phyloP scores from a whole-genome alignment of 805 yeast species.

The Starmerella powellii region DNA sequence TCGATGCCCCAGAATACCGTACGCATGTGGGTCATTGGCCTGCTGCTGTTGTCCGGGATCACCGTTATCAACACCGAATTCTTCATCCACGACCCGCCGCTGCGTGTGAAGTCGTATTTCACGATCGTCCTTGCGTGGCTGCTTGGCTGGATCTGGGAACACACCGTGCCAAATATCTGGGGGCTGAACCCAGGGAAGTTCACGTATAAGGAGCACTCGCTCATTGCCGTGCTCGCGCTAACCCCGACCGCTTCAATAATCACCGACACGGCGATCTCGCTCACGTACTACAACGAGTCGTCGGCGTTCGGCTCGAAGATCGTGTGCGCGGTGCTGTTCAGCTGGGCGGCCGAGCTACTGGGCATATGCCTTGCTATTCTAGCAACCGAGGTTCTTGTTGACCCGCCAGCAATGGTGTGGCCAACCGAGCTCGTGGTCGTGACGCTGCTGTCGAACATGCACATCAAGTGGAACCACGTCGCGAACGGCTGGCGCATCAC shows the following conservation, averaged over 20 bases:
- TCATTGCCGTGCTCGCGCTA: constrained; percentile 42
- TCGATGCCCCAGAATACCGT: constrained; percentile 39
- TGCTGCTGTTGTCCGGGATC: constrained; percentile 44
- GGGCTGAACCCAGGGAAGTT: constrained; percentile 47
- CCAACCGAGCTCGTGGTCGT: constrained; percentile 51
- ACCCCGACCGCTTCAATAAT: constrained; percentile 34
- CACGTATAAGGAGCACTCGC: constrained; percentile 51
- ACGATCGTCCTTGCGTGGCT: constrained; percentile 55
- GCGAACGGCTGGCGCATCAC: constrained; percentile 53
- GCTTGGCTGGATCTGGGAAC: constrained; percentile 42
- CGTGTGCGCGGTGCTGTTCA: constrained; percentile 45
- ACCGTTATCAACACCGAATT: constrained; percentile 48
- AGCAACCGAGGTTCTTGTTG: no score
- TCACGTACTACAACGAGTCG: constrained; percentile 38
- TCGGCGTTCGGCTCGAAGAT: constrained; percentile 27
- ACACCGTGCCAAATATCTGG: constrained; percentile 29
- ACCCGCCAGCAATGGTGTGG: constrained; percentile 57
- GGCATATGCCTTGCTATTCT: no score
- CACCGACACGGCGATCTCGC: constrained; percentile 44
- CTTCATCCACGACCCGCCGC: constrained; percentile 44
- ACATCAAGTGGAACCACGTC: constrained; percentile 37
- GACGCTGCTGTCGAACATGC: constrained; percentile 44
- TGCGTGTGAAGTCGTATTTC: constrained; percentile 42
- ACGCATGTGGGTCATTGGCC: constrained; percentile 44
- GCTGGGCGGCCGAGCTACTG: constrained; percentile 47